Evolutionary conservation across 208 protist species (phyloP).

Genomic region (Blechomonas ayalai): DNA sequence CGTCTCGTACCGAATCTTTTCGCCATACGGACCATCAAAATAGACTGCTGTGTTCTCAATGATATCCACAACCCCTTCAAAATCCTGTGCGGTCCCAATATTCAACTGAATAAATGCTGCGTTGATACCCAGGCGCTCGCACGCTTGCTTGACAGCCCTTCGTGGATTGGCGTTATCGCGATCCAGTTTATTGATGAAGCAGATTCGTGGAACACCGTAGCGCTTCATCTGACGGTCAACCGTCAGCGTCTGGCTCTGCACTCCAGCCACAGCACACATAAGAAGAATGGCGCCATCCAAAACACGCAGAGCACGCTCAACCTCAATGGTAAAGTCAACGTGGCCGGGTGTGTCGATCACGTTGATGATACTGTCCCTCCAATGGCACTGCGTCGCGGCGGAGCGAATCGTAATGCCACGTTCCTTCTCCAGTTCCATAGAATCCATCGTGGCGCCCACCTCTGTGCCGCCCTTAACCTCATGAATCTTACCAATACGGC

Average conservation of each 20-base stretch:
- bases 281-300: conserved; percentile 98
- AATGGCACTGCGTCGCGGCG: conserved; percentile 96
- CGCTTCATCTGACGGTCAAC: conserved; percentile 99
- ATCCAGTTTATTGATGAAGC: conserved; percentile 99
- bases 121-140: conserved; percentile 94
- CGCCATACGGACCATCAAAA: conserved; percentile 93
- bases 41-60: conserved; percentile 86
- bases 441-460: conserved; percentile 99
- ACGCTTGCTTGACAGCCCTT: conserved; percentile 72
- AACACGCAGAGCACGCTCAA: conserved; percentile 96
- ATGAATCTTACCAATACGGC: conserved; percentile 95
- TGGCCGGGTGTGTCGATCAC: conserved; percentile 99
- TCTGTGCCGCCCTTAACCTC: conserved; percentile 97
- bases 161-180: conserved; percentile 89
- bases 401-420: conserved; percentile 99
- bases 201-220: conserved; percentile 97
- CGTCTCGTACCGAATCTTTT: conserved; percentile 67
- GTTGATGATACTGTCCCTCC: conserved; percentile 96
- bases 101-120: conserved; percentile 96
- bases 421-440: conserved; percentile 98
- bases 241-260: conserved; percentile 98
- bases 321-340: conserved; percentile 99
- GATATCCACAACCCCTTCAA: conserved; percentile 96
- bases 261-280: conserved; percentile 93
- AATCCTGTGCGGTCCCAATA: conserved; percentile 93